A percentile compares a stretch with the other conserved stretches of the same genome.
These are phyloP conservation scores for Trichoderma oligosporum DNA, from an alignment of 2,329 filamentous ascomycete genomes.

Conservation along the genomic window DNA sequence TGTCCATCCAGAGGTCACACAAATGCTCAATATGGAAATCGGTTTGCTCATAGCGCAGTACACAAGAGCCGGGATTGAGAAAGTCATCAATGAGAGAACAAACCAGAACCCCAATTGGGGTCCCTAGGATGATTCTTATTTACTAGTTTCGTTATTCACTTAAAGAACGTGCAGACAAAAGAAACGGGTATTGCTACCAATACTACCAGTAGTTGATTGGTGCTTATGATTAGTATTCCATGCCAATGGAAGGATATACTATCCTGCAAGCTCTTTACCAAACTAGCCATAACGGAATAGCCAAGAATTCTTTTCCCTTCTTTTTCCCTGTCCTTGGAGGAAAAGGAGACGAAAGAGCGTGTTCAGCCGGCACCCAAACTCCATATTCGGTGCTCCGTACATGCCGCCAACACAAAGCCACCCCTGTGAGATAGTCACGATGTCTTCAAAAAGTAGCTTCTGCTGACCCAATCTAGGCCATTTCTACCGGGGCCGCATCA, in stretches of 20 bases:
- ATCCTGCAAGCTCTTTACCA: conserved; percentile 7
- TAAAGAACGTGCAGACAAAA: neutral
- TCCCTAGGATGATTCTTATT: neutral
- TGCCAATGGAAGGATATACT: too few species aligned
- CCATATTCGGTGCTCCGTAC: neutral
- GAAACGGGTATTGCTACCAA: too few species aligned
- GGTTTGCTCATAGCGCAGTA: conserved; percentile 23
- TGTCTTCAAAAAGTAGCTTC: conserved; percentile 14
- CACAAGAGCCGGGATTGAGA: conserved; percentile 1
- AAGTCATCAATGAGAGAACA: neutral
- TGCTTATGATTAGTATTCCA: too few species aligned
- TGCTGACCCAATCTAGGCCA: conserved; percentile 11
- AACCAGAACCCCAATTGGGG: neutral
- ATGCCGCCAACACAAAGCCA: neutral
- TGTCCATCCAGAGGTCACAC: conserved; percentile 26
- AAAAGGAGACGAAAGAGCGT: neutral
- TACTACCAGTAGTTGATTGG: too few species aligned
- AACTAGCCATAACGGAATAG: too few species aligned
- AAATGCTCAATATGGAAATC: conserved; percentile 30
- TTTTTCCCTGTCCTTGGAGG: neutral
- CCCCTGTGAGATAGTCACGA: conserved; percentile 17
- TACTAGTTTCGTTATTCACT: neutral
- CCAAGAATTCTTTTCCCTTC: neutral
- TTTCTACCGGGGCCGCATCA: conserved; percentile 9
- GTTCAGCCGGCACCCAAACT: neutral